Evolutionary conservation across 345 rosid genomes (phyloP).

Genomic region (Stellera chamaejasme): DNA sequence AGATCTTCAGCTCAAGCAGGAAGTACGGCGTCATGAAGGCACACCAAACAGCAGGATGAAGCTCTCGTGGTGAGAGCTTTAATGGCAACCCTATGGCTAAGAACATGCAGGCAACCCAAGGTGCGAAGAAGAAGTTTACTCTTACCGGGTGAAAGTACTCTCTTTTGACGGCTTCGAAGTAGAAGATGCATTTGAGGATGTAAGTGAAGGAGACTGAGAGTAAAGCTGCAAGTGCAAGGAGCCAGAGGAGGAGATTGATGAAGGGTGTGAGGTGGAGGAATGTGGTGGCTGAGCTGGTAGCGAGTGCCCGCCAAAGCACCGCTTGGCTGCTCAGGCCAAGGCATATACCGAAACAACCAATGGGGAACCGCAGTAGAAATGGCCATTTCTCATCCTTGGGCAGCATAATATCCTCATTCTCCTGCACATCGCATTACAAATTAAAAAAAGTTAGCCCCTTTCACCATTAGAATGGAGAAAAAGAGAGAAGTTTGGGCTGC

Average conservation of each 20-base stretch:
- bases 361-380: slow-evolving; percentile 86
- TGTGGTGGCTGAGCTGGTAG: slow-evolving; percentile 62
- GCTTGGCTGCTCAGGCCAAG: slow-evolving; percentile 92
- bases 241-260: slow-evolving; percentile 70
- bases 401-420: slow-evolving; percentile 72
- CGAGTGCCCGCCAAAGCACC: slow-evolving; percentile 66
- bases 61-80: slow-evolving; percentile 24
- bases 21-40: slow-evolving; percentile 77
- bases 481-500: not conserved
- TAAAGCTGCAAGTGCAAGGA: slow-evolving; percentile 46
- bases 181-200: slow-evolving; percentile 75
- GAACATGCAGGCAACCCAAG: slow-evolving; percentile 97
- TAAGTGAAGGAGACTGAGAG: slow-evolving; percentile 57
- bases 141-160: slow-evolving; percentile 88
- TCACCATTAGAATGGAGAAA: not conserved
- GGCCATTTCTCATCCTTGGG: slow-evolving; percentile 93
- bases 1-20: slow-evolving; percentile 82
- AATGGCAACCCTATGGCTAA: slow-evolving; percentile 70
- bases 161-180: slow-evolving; percentile 89
- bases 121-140: slow-evolving; percentile 91
- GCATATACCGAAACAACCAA: slow-evolving; percentile 83
- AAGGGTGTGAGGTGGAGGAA: slow-evolving; percentile 61
- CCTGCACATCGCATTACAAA: slow-evolving; percentile 32
- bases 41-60: slow-evolving; percentile 77
- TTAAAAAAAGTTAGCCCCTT: too few relatives aligned